phyloP scores from a whole-genome alignment of 352 stramenopile species.

The Phytophthora boehmeriae region DNA sequence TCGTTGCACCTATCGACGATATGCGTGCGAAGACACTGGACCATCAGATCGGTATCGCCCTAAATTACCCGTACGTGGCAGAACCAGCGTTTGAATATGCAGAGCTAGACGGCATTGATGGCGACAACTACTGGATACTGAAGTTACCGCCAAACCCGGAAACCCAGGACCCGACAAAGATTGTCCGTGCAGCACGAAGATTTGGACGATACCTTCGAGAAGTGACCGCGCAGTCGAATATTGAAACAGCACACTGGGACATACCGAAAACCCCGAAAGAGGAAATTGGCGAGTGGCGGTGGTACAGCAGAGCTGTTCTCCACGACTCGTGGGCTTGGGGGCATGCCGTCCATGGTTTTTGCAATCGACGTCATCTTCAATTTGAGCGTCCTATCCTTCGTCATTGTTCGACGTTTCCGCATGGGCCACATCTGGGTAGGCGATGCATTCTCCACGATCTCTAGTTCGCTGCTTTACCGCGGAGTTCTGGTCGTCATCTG shows the following conservation, averaged over 20 bases:
- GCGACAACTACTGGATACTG: conserved; percentile 31
- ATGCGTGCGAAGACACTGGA: conserved; percentile 18
- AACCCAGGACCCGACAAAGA: conserved; percentile 20
- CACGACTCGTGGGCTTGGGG: conserved; percentile 55
- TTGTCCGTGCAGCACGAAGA: conserved; percentile 34
- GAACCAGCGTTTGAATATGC: conserved; percentile 25
- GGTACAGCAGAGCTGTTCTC: conserved; percentile 34
- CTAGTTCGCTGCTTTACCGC: conserved; percentile 35
- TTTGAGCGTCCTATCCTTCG: conserved; percentile 32
- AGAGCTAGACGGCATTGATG: conserved; percentile 16
- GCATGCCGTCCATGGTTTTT: conserved; percentile 43
- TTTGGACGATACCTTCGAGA: conserved; percentile 42
- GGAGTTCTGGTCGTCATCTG: conserved; percentile 38
- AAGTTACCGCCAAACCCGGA: conserved; percentile 9
- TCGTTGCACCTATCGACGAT: conserved; percentile 32
- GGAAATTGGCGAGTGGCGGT: conserved; percentile 33
- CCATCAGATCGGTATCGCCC: conserved; percentile 30
- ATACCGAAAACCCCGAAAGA: conserved; percentile 22
- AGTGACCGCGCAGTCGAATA: conserved; percentile 44
- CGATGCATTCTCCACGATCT: conserved; percentile 46
- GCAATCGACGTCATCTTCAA: conserved; percentile 31
- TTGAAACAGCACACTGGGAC: conserved; percentile 35
- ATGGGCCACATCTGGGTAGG: conserved; percentile 46
- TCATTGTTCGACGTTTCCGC: conserved; percentile 36
- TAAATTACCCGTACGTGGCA: conserved; percentile 35